A percentile compares a stretch with the other conserved stretches of the same genome.
phyloP scores from a whole-genome alignment of 768 basidiomycete species.

The Amylocystis lapponica region DNA sequence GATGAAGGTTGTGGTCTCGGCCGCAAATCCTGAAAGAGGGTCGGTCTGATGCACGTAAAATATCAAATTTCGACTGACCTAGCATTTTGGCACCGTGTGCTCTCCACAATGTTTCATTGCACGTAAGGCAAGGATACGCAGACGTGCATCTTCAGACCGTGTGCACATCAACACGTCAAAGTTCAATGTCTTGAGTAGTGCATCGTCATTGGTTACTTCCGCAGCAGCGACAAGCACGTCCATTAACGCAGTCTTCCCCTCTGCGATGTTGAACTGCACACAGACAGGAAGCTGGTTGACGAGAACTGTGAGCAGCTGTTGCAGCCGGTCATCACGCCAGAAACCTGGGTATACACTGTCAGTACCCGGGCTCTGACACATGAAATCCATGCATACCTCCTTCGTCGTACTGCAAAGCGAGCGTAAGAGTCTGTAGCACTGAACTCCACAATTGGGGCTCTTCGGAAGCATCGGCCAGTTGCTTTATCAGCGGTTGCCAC shows the following conservation, averaged over 20 bases:
- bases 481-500: conserved; percentile 57
- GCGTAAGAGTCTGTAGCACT: conserved; percentile 33
- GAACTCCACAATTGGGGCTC: conserved; percentile 56
- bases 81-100: conserved; percentile 68
- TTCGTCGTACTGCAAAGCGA: conserved; percentile 72
- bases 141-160: conserved; percentile 67
- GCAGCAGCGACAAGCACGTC: conserved; percentile 52
- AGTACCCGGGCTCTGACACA: not conserved
- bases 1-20: conserved; percentile 83
- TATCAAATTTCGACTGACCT: conserved; percentile 38
- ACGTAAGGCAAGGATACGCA: conserved; percentile 70
- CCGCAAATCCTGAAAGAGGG: conserved; percentile 52
- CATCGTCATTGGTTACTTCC: conserved; percentile 50
- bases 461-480: conserved; percentile 37
- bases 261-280: conserved; percentile 27
- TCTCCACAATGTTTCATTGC: conserved; percentile 71
- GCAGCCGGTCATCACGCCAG: conserved; percentile 83
- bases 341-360: conserved; percentile 45
- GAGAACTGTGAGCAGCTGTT: conserved; percentile 52
- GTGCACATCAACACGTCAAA: conserved; percentile 83
- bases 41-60: not conserved
- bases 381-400: conserved; percentile 51
- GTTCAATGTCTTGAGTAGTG: conserved; percentile 74
- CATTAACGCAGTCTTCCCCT: conserved; percentile 37
- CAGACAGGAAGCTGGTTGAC: conserved; percentile 61